phyloP scores from a whole-genome alignment of 495 filamentous ascomycete genomes.

The Xylaria flabelliformis region DNA sequence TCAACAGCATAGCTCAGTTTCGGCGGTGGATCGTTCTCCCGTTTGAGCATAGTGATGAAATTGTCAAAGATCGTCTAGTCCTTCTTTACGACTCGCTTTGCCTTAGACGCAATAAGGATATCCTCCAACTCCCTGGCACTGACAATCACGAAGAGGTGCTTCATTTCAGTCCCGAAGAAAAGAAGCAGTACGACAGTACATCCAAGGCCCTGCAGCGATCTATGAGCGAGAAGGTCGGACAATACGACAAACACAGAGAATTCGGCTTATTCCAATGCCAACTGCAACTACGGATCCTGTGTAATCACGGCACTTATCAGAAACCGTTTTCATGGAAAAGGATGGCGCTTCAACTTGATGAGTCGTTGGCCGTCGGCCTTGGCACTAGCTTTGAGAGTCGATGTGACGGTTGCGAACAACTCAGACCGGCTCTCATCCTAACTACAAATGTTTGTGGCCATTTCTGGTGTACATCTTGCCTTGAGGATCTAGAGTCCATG shows the following conservation, averaged over 20 bases:
- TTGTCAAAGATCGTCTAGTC: conserved; percentile 41
- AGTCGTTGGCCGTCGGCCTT: conserved; percentile 32
- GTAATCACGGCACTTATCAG: conserved; percentile 56
- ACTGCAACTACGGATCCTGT: conserved; percentile 52
- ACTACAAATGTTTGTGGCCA: conserved; percentile 39
- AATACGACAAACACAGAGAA: conserved; percentile 32
- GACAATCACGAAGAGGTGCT: conserved; percentile 28
- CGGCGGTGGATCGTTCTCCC: conserved; percentile 35
- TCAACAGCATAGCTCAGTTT: conserved; percentile 37
- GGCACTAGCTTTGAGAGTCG: conserved; percentile 30
- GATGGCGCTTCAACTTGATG: conserved; percentile 36
- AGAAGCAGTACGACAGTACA: conserved; percentile 43
- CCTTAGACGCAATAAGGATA: conserved; percentile 46
- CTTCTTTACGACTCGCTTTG: conserved; percentile 47
- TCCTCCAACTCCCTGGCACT: conserved; percentile 48
- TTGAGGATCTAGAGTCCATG: conserved; percentile 26
- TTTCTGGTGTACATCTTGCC: conserved; percentile 42
- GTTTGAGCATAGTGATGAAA: conserved; percentile 40
- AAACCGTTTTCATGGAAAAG: conserved; percentile 45
- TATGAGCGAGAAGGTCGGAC: conserved; percentile 39
- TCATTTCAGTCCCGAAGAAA: conserved; percentile 40
- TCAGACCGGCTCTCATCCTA: conserved; percentile 35
- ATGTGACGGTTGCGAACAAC: conserved; percentile 37
- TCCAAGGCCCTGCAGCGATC: conserved; percentile 40
- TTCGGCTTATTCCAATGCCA: conserved; percentile 50